Base-by-base conservation (phyloP, 768 basidiomycete species). In the Tephrocybe rancida region DNA sequence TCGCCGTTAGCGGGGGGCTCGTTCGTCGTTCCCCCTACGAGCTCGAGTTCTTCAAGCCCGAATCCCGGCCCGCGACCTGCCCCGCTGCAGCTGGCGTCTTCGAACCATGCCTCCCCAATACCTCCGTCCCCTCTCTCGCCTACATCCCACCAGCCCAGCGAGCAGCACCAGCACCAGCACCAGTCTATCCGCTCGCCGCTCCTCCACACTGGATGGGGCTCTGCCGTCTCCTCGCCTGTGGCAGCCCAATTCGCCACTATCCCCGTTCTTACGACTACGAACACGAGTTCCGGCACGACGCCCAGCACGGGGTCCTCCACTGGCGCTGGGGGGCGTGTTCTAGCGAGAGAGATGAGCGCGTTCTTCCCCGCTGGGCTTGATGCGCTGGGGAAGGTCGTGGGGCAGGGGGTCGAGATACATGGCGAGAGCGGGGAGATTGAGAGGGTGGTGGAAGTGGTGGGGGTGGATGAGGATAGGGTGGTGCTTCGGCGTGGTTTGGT, bases 191-290 rank as follows among this genome's bases (percentile, higher is more conserved):
- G 62, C 35, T 71, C 74, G 4, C 74, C 74, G 0, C 67, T 77
- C 11, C 63, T 75, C 1, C 73, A 76, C 52, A 75, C 76, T 19
- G 68, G 61, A 6, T 77, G 73, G 74, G 72, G 66, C 3, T 70
- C 73, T 22, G 69, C 73, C 0, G 43, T 67, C 1, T 64, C 64
- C 3, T 73, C 72, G 11, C 67, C 67, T 3, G 47, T 56, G 16
- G 11, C 18, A 37, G 54, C 14, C 39, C 62, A 25, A 69, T 68
- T 16, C 58, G 56, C 32, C n/a, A 16, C 44, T 14, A n/a, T 46
- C 16, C 48, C 52, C 39, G 18, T 19, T 41, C 18, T 9, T 30
- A n/a, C 8, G 9, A n/a, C 21, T 16, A 7, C 14, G 9, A 11
- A 19, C 16, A 19, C 3, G 4, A 32, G 3, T 16, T n/a, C 21